phyloP scores from a whole-genome alignment of 805 yeast genomes.

The Kazachstania martiniae region DNA sequence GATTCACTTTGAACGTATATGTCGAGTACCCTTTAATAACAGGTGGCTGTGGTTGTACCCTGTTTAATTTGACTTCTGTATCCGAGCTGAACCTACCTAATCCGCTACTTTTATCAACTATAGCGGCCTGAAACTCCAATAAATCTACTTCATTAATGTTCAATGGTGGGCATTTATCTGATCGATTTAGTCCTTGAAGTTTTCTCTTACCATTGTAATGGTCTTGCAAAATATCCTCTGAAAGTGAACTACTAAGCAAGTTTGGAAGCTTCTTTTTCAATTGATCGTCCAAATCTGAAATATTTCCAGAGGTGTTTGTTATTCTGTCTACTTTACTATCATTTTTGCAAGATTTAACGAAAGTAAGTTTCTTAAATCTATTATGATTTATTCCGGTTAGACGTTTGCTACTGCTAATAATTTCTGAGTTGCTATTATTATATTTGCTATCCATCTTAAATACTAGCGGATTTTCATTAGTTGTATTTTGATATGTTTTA shows the following conservation, averaged over 20 bases:
- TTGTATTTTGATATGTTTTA: neutral
- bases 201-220: neutral
- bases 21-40: conserved; percentile 11
- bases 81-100: conserved; percentile 8
- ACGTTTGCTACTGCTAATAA: neutral
- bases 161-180: neutral
- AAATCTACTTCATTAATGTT: neutral
- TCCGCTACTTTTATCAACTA: neutral
- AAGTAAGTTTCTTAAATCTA: conserved; percentile 4
- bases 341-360: conserved; percentile 2
- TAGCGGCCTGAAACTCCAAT: neutral
- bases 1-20: conserved; percentile 16
- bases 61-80: conserved; percentile 6
- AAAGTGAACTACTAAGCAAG: neutral
- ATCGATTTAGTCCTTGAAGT: too few species aligned
- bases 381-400: neutral
- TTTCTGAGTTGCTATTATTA: conserved; percentile 1
- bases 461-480: neutral
- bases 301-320: neutral
- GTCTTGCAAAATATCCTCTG: neutral
- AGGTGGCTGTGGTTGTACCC: conserved; percentile 5
- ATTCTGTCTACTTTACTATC: neutral
- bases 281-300: too few species aligned
- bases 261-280: neutral
- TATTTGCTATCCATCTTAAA: conserved; percentile 3